phyloP scores from a whole-genome alignment of 2,329 filamentous ascomycete species.

The Gliomastix tumulicola region DNA sequence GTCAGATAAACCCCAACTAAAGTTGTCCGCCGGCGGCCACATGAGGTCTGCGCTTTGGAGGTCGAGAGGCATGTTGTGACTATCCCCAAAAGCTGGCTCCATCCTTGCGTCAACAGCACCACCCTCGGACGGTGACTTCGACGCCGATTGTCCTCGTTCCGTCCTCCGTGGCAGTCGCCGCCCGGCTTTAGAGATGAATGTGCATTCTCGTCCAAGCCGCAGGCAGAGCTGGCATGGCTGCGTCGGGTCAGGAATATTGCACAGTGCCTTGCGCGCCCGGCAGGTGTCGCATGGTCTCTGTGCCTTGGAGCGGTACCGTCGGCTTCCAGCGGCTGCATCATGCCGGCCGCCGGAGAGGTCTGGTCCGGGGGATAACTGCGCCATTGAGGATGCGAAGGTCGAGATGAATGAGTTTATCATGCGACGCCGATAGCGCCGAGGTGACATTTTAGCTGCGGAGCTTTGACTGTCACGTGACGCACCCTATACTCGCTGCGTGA shows the following conservation, averaged over 20 bases:
- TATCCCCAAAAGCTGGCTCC: background rate
- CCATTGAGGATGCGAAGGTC: too few species aligned
- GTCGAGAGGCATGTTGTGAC: background rate
- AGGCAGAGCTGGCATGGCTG: conserved; percentile 14
- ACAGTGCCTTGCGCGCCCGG: conserved; percentile 14
- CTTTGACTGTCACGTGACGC: too few species aligned
- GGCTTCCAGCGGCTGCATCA: background rate
- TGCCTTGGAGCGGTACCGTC: conserved; percentile 11
- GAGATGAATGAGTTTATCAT: too few species aligned
- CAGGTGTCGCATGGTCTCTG: conserved; percentile 13
- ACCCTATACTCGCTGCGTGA: too few species aligned
- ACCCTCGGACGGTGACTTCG: background rate
- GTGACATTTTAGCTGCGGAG: too few species aligned
- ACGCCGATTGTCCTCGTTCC: background rate
- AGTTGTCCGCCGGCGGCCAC: background rate
- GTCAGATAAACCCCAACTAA: background rate
- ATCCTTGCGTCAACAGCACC: background rate
- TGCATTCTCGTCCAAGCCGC: conserved; percentile 12
- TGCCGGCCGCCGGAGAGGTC: too few species aligned
- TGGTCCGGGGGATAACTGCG: too few species aligned
- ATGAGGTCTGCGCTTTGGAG: background rate
- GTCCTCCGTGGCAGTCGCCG: conserved; percentile 7
- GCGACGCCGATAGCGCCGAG: too few species aligned
- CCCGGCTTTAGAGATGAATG: conserved; percentile 12
- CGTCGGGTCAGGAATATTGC: conserved; percentile 16